Percentiles rank a stretch among this genome's conserved stretches.
Evolutionary conservation across 78 protist genomes (phyloP).

Genomic region (Diacronema lutheri): DNA sequence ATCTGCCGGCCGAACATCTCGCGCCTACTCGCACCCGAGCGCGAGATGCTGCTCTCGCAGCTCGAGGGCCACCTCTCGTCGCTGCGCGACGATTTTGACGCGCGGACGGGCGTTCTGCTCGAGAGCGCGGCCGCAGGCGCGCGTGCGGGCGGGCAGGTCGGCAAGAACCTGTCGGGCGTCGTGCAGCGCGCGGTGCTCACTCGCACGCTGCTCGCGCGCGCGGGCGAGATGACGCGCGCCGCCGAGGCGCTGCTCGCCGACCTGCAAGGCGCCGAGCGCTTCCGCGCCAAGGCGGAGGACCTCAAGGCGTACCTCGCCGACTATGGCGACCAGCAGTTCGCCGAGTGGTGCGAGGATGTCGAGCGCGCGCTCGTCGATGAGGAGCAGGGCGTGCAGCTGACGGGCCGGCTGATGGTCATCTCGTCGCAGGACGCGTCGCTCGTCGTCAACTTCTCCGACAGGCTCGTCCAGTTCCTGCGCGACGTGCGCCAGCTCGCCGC

Average conservation of each 20-base stretch:
- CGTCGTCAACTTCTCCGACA: conserved; percentile 60
- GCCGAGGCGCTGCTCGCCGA: conserved; percentile 10
- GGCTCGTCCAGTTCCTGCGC: conserved; percentile 63
- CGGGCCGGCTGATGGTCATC: conserved; percentile 6
- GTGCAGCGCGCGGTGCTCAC: not conserved
- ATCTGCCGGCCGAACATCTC: not conserved
- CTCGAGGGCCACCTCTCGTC: not conserved
- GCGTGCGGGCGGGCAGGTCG: not conserved
- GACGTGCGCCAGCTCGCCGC: conserved; percentile 73
- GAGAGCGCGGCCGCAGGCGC: not conserved
- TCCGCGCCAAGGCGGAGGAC: not conserved
- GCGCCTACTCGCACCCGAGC: not conserved
- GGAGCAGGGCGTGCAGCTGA: not conserved
- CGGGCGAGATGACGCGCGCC: not conserved
- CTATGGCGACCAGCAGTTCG: not conserved
- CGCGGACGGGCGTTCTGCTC: not conserved
- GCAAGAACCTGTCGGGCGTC: not conserved
- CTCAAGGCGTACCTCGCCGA: not conserved
- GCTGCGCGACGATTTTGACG: conserved; percentile 3
- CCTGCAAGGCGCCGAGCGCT: conserved; percentile 1
- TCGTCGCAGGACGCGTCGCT: not conserved
- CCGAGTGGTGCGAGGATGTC: not conserved
- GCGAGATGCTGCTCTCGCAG: conserved; percentile 9
- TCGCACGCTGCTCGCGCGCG: not conserved
- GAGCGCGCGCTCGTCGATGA: not conserved